A percentile compares a stretch with the other conserved stretches of the same genome.
Conservation (phyloP, 139 green algal species). For the Micromonas commoda region DNA sequence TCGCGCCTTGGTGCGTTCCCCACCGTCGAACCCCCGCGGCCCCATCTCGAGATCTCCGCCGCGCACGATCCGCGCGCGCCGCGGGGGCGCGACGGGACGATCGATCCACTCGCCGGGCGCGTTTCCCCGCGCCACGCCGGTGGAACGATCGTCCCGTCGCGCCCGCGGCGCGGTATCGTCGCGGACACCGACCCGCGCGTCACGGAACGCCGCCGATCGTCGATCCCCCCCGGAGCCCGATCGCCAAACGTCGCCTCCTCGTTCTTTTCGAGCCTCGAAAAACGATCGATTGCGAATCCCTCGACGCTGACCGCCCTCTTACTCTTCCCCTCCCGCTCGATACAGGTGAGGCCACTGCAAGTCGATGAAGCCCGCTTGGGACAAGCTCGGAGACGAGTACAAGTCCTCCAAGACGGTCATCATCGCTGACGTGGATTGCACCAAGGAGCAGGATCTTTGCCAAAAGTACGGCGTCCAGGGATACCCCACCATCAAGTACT, state of each 20-base stretch:
- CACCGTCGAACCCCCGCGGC: not conserved
- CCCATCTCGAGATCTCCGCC: not conserved
- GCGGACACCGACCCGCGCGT: too few relatives aligned
- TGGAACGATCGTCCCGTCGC: too few relatives aligned
- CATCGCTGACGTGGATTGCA: slow-evolving; percentile 38
- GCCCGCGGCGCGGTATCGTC: not conserved
- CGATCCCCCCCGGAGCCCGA: not conserved
- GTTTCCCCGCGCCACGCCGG: not conserved
- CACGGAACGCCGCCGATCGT: too few relatives aligned
- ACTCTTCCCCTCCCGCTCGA: not conserved
- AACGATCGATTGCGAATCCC: not conserved
- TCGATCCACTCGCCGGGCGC: not conserved
- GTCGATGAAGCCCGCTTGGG: slow-evolving; percentile 27
- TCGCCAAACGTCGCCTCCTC: not conserved
- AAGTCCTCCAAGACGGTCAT: slow-evolving; percentile 2
- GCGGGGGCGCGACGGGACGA: not conserved
- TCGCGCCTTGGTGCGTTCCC: slow-evolving; percentile 21
- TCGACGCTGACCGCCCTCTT: not conserved
- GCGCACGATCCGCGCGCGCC: not conserved
- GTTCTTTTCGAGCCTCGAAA: not conserved
- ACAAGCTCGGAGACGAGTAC: slow-evolving; percentile 31
- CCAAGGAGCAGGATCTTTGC: slow-evolving; percentile 26
- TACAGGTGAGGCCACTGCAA: slow-evolving; percentile 38
- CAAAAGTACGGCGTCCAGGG: slow-evolving; percentile 36
- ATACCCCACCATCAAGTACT: slow-evolving; percentile 37